phyloP scores from a whole-genome alignment of 83 land plant species.

The Diphasiastrum complanatum region DNA sequence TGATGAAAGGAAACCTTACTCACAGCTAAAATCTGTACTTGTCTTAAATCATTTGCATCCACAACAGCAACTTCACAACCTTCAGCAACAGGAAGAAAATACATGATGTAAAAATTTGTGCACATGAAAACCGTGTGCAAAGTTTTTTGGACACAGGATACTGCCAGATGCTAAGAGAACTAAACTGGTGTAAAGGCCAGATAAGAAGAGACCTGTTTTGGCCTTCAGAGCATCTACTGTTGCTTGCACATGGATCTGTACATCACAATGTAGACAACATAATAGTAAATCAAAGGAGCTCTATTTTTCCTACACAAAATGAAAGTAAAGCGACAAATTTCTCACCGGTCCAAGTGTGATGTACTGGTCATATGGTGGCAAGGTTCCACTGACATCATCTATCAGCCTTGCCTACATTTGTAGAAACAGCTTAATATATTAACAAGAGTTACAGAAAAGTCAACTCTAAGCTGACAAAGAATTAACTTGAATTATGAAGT shows the following conservation, averaged over 20 bases:
- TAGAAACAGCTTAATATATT: background rate
- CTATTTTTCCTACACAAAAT: background rate
- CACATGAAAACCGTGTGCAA: background rate
- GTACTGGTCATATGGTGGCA: constrained; percentile 48
- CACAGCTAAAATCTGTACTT: constrained; percentile 48
- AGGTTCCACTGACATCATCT: constrained; percentile 48
- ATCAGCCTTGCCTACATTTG: constrained; percentile 40
- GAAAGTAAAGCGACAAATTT: background rate
- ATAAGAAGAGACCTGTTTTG: constrained; percentile 32
- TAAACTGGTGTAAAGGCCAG: too few relatives aligned
- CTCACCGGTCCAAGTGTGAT: constrained; percentile 48
- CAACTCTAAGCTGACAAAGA: constrained; percentile 1
- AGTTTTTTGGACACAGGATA: background rate
- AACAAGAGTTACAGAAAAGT: background rate
- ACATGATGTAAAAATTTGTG: background rate
- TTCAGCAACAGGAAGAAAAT: constrained; percentile 6
- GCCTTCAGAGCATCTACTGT: constrained; percentile 39
- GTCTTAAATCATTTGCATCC: constrained; percentile 39
- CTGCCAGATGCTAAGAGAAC: background rate
- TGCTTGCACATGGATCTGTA: constrained; percentile 34
- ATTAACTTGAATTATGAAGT: background rate
- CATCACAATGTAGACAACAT: constrained; percentile 6
- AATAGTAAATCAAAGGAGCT: background rate
- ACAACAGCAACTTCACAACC: constrained; percentile 45
- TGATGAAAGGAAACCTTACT: constrained; percentile 9